These are phyloP conservation scores for Fusarium chaquense DNA, from an alignment of 2,329 filamentous ascomycete genomes.

Conservation along the genomic window DNA sequence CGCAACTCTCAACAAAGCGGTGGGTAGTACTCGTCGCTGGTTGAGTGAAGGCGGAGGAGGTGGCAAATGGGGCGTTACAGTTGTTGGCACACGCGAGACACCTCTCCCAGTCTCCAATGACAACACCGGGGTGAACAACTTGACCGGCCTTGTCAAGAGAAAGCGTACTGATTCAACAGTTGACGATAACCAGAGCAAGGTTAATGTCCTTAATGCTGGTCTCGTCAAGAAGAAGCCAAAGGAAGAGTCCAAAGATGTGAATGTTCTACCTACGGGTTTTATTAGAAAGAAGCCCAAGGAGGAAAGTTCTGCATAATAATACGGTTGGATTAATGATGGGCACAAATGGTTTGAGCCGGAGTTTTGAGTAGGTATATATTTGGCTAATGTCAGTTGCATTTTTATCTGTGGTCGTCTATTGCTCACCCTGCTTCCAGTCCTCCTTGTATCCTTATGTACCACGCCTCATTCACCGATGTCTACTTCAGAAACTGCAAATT, in stretches of 20 bases:
- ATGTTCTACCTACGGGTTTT: constrained; percentile 63
- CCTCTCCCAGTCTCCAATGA: constrained; percentile 18
- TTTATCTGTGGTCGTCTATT: constrained; percentile 8
- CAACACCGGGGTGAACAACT: constrained; percentile 56
- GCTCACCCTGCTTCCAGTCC: neutral
- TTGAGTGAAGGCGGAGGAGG: constrained; percentile 72
- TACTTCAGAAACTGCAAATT: constrained; percentile 66
- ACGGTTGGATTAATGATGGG: constrained; percentile 17
- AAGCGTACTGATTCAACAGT: constrained; percentile 54
- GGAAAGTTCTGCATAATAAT: constrained; percentile 9
- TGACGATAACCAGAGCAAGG: constrained; percentile 40
- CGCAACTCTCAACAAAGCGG: constrained; percentile 71
- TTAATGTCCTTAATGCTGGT: constrained; percentile 62
- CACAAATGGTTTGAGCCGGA: constrained; percentile 29
- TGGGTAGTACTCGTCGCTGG: constrained; percentile 76
- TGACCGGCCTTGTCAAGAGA: constrained; percentile 62
- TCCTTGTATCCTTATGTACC: neutral
- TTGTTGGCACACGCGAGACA: constrained; percentile 59
- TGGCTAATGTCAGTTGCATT: constrained; percentile 12
- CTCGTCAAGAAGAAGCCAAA: constrained; percentile 69
- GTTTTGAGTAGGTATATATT: constrained; percentile 25
- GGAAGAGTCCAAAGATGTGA: constrained; percentile 51
- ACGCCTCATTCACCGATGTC: constrained; percentile 16
- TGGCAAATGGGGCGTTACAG: constrained; percentile 63
- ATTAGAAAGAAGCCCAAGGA: constrained; percentile 69